phyloP scores from a whole-genome alignment of 345 rosid species.

The Populus ilicifolia region DNA sequence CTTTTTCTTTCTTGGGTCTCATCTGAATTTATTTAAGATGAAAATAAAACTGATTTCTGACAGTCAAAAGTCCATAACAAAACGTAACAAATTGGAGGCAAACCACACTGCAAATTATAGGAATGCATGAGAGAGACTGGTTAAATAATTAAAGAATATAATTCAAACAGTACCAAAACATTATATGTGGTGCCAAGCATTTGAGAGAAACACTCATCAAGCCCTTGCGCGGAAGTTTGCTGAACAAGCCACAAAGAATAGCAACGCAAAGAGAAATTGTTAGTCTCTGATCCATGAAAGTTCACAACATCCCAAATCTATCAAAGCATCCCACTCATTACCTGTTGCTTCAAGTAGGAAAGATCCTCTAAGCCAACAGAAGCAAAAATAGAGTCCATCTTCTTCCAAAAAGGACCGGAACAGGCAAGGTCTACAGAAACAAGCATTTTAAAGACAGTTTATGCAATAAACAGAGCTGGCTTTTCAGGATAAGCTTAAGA shows the following conservation, averaged over 20 bases:
- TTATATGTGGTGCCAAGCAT: constrained; percentile 45
- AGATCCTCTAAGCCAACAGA: constrained; percentile 57
- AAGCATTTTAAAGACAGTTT: constrained; percentile 8
- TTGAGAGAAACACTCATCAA: constrained; percentile 58
- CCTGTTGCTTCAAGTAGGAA: constrained; percentile 80
- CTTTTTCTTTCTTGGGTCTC: neutral
- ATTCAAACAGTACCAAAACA: constrained; percentile 43
- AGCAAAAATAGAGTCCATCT: constrained; percentile 69
- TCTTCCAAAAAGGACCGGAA: constrained; percentile 80
- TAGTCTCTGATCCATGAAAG: constrained; percentile 4
- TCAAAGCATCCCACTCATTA: constrained; percentile 21
- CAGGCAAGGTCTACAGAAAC: constrained; percentile 58
- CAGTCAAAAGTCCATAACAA: neutral
- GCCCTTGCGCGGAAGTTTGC: constrained; percentile 70
- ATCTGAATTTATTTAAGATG: constrained; percentile 1
- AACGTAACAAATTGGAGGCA: neutral
- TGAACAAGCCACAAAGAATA: constrained; percentile 32
- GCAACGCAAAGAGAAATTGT: constrained; percentile 14
- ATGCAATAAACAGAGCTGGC: neutral
- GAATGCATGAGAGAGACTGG: neutral
- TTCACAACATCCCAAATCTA: constrained; percentile 10
- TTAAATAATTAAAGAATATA: neutral
- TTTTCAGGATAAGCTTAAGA: neutral
- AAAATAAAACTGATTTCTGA: neutral
- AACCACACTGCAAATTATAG: neutral